Evolutionary conservation across 2,329 filamentous ascomycete species (phyloP).

Genomic region (Neonectria coccinea): DNA sequence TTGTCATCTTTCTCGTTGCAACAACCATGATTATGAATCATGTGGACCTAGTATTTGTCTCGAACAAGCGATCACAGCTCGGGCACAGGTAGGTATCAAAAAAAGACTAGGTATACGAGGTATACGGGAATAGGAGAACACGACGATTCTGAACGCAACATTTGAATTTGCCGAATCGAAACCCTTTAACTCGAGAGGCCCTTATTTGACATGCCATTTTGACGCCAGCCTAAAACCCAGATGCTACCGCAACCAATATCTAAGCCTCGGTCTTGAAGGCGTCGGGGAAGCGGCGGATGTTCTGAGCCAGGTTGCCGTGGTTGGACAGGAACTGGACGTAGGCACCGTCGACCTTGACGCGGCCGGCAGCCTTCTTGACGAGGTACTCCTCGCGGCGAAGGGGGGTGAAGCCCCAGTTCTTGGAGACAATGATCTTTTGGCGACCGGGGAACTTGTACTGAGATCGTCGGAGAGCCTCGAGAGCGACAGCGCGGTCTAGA

Average conservation of each 20-base stretch:
- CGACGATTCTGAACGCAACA: slow-evolving; percentile 44
- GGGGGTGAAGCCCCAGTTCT: slow-evolving; percentile 99
- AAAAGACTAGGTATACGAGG: slow-evolving; percentile 13
- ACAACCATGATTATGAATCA: background rate
- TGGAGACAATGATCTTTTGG: slow-evolving; percentile 99
- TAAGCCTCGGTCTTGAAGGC: slow-evolving; percentile 78
- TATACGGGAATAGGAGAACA: slow-evolving; percentile 21
- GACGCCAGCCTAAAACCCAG: slow-evolving; percentile 59
- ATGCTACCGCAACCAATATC: slow-evolving; percentile 52
- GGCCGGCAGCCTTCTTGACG: slow-evolving; percentile 91
- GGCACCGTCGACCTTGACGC: slow-evolving; percentile 96
- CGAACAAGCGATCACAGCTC: slow-evolving; percentile 7
- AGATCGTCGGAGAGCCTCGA: slow-evolving; percentile 98
- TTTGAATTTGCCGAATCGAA: slow-evolving; percentile 52
- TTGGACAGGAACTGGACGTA: slow-evolving; percentile 99
- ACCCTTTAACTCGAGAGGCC: slow-evolving; percentile 49
- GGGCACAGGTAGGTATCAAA: slow-evolving; percentile 18
- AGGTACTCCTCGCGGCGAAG: slow-evolving; percentile 98
- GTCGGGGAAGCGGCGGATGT: slow-evolving; percentile 95
- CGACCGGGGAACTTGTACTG: slow-evolving; percentile 99
- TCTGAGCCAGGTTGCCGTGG: slow-evolving; percentile 85
- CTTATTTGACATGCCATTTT: slow-evolving; percentile 58
- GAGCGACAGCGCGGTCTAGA: slow-evolving; percentile 86
- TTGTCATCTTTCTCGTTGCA: background rate
- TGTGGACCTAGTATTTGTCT: slow-evolving; percentile 3